phyloP scores from a whole-genome alignment of 2,329 filamentous ascomycete genomes.

The Trichoderma arundinaceum region DNA sequence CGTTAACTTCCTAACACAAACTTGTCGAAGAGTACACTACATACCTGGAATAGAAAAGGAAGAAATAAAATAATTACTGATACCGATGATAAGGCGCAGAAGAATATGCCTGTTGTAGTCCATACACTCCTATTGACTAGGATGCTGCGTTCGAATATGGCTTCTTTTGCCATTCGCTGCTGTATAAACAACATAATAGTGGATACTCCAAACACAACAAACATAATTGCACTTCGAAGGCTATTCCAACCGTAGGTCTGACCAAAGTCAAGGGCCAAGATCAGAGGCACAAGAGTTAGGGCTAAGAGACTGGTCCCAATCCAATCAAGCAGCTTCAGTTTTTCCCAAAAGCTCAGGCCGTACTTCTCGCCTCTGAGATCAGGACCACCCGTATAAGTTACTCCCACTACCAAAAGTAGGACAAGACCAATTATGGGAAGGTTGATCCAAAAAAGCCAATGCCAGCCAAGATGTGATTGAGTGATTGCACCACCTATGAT shows the following conservation, averaged over 20 bases:
- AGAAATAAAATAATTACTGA: conserved; percentile 3
- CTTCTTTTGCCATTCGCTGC: neutral
- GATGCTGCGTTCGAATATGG: conserved; percentile 7
- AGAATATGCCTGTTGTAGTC: conserved; percentile 16
- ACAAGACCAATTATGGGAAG: conserved; percentile 8
- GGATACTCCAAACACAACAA: neutral
- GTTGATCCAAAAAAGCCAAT: conserved; percentile 25
- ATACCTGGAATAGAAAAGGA: conserved; percentile 17
- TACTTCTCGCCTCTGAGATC: conserved; percentile 20
- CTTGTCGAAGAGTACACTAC: neutral
- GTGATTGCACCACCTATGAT: conserved; percentile 18
- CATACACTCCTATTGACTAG: conserved; percentile 4
- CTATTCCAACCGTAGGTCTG: neutral
- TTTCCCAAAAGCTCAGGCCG: neutral
- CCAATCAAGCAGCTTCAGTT: neutral
- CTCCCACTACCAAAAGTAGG: neutral
- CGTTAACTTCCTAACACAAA: neutral
- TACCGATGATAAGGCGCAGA: neutral
- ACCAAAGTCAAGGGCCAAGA: conserved; percentile 4
- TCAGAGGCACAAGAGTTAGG: neutral
- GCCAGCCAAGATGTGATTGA: conserved; percentile 6
- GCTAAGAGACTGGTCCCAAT: conserved; percentile 4
- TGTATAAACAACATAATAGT: neutral
- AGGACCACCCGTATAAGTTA: neutral
- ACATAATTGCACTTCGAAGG: neutral